Conservation (phyloP, 305 asterid genomes). For the Fraxinus angustifolia region DNA sequence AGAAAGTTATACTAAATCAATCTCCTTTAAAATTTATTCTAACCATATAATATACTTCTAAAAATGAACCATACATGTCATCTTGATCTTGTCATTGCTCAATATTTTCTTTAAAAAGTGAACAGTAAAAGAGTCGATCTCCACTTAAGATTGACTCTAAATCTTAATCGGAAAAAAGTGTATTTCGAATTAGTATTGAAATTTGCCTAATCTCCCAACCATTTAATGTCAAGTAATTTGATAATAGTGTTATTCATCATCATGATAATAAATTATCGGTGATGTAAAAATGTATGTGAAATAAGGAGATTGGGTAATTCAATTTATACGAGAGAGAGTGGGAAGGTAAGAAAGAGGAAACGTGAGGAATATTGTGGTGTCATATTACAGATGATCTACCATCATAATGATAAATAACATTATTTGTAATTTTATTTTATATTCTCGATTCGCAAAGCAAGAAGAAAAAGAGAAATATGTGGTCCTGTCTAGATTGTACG, state of each 20-base stretch:
- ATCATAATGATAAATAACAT: no score
- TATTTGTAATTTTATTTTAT: background rate
- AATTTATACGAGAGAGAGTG: no score
- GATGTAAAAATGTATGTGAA: no score
- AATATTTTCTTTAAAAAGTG: background rate
- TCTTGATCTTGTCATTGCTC: background rate
- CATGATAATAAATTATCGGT: no score
- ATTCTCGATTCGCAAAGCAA: background rate
- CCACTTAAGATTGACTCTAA: background rate
- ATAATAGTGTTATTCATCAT: no score
- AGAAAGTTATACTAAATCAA: no score
- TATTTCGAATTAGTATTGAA: background rate
- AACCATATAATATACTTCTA: no score
- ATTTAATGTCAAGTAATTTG: background rate
- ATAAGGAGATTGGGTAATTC: no score
- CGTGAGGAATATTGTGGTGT: no score
- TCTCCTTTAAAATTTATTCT: no score
- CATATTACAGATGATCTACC: no score
- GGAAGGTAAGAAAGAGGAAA: no score
- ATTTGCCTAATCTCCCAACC: background rate
- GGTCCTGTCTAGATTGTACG: background rate
- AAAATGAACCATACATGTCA: background rate
- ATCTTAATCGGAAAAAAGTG: background rate
- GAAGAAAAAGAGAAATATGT: background rate
- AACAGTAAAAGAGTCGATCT: background rate